These are phyloP conservation scores for Komagataella pseudopastoris DNA, from an alignment of 805 yeast genomes.

Conservation along the genomic window DNA sequence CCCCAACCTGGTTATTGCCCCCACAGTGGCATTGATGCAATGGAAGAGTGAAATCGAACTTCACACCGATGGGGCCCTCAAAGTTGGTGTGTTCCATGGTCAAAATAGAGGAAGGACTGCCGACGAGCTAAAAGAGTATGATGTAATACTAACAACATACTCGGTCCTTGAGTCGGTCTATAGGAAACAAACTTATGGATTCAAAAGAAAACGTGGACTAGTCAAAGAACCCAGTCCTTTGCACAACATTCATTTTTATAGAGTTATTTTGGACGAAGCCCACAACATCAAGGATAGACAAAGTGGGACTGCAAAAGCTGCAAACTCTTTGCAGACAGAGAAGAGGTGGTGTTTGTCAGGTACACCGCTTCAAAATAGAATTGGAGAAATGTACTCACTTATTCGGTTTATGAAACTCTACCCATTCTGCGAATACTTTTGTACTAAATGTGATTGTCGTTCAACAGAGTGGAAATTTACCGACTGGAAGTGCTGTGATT, in stretches of 20 bases:
- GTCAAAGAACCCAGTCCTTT: constrained; percentile 66
- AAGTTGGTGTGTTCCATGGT: constrained; percentile 73
- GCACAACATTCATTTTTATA: constrained; percentile 62
- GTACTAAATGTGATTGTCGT: constrained; percentile 85
- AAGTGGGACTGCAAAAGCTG: constrained; percentile 88
- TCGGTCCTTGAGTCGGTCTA: constrained; percentile 82
- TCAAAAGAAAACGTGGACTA: constrained; percentile 54
- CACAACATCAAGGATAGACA: constrained; percentile 95
- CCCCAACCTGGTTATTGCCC: constrained; percentile 88
- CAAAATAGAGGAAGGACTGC: constrained; percentile 52
- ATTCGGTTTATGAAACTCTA: constrained; percentile 71
- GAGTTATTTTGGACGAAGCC: constrained; percentile 92
- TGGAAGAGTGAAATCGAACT: constrained; percentile 89
- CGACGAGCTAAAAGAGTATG: constrained; percentile 46
- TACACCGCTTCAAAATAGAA: constrained; percentile 91
- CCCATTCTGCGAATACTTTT: constrained; percentile 83
- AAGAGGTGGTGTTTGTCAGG: constrained; percentile 91
- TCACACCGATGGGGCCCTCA: constrained; percentile 63
- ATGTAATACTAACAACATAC: constrained; percentile 84
- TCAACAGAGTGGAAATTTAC: constrained; percentile 77
- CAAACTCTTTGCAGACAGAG: constrained; percentile 53
- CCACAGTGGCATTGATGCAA: constrained; percentile 97
- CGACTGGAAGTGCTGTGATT: constrained; percentile 72
- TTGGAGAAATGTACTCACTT: constrained; percentile 91
- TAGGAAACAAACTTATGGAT: constrained; percentile 75